Conservation (phyloP, 2,329 filamentous ascomycete genomes). For the Thielaviopsis populi region DNA sequence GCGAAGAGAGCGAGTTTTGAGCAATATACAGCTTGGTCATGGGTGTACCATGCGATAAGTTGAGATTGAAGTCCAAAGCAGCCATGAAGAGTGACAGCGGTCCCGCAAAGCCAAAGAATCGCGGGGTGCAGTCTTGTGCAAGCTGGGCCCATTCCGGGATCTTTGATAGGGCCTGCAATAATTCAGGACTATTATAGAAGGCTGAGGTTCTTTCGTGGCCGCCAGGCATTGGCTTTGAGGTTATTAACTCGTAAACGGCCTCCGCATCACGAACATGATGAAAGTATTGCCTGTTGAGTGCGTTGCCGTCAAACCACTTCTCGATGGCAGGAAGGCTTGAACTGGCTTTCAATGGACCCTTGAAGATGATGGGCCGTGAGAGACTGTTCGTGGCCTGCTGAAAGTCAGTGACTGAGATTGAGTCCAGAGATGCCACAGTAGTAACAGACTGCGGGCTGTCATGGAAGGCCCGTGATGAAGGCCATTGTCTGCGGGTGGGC, state of each 20-base stretch:
- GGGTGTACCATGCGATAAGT: slow-evolving; percentile 2
- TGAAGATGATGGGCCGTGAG: slow-evolving; percentile 2
- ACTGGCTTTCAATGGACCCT: not conserved
- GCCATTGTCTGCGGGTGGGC: not conserved
- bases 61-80: slow-evolving; percentile 34
- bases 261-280: slow-evolving; percentile 22
- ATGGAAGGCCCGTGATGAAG: not conserved
- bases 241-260: slow-evolving; percentile 29
- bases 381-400: slow-evolving; percentile 1
- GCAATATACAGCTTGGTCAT: slow-evolving; percentile 60
- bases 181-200: slow-evolving; percentile 14
- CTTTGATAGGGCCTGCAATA: not conserved
- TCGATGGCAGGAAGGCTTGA: slow-evolving; percentile 33
- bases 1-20: slow-evolving; percentile 55
- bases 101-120: slow-evolving; percentile 43
- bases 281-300: slow-evolving; percentile 22
- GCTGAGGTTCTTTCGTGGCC: slow-evolving; percentile 17
- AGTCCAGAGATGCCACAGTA: not conserved
- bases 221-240: slow-evolving; percentile 15
- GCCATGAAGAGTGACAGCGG: slow-evolving; percentile 51
- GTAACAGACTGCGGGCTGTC: not conserved
- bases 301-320: slow-evolving; percentile 41
- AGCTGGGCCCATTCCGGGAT: slow-evolving; percentile 4
- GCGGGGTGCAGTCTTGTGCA: slow-evolving; percentile 12
- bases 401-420: slow-evolving; percentile 1